Evolutionary conservation across 495 filamentous ascomycete species (phyloP), one percentile per base, ranked within the genome.

Genomic region (Amniculicola lignicola): DNA sequence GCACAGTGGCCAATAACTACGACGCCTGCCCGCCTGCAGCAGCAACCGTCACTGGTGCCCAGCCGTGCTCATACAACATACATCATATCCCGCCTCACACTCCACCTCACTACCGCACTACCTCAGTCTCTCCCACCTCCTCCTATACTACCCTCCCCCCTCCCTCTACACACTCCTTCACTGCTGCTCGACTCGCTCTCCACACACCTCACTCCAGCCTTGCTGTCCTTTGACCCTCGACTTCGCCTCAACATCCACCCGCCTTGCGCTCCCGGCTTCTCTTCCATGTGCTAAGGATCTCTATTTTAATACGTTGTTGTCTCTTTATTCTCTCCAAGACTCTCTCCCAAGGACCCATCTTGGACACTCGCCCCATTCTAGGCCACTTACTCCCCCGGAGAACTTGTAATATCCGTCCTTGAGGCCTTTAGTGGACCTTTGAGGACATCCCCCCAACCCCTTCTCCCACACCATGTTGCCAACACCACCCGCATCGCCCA

Each of bases 401-500:
- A 21, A 19, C 33, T 51, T 28, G n/a, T 49, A 42, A 39, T 47
- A 51, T 15, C 49, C 18, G 54, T 62, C 54, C 63, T 67, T 61
- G 63, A 67, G 61, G 54, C 66, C 66, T 69, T 69, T 31, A 57
- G 36, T 69, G 67, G 67, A 69, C 54, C 54, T 47, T 58, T 52
- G 56, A 54, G 45, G 44, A 58, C 57, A 18, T 16, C 40, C 23
- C 25, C 50, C 41, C 19, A 16, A 12, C 22, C 31, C 48, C 19
- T n/a, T 39, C 41, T 11, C 35, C 25, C 36, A 39, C 62, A 71
- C 10, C 18, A 80, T 82, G 76, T 72, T 83, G 29, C 82, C 80
- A 21, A 84, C 83, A 28, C 82, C 83, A 29, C 82, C 83, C 39
- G 71, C 78, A 38, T 82, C 82, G 37, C 80, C 81, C 16, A 74